Percentiles rank a stretch among this genome's conserved stretches.
Conservation (phyloP, 441 rosid species). For the Rhodomyrtus psidioides region DNA sequence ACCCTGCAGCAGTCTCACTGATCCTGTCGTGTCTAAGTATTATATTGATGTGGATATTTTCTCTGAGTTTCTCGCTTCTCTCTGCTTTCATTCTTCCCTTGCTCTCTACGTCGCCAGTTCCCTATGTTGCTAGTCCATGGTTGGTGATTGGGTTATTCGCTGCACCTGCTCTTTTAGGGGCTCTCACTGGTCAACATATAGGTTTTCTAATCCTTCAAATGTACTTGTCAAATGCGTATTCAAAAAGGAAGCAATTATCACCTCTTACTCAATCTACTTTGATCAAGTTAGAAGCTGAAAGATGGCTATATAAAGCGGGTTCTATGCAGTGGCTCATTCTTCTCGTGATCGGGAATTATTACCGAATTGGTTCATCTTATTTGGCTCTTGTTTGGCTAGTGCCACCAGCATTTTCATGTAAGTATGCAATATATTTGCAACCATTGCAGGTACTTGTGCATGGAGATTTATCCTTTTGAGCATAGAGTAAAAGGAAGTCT, state of each 20-base stretch:
- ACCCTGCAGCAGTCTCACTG: conserved; percentile 56
- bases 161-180: conserved; percentile 87
- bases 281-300: conserved; percentile 83
- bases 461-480: not conserved
- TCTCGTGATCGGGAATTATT: conserved; percentile 65
- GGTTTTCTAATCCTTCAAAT: conserved; percentile 50
- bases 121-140: conserved; percentile 83
- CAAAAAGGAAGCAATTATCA: conserved; percentile 44
- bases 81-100: conserved; percentile 67
- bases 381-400: conserved; percentile 82
- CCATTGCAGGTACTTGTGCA: not conserved
- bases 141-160: conserved; percentile 74
- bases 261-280: conserved; percentile 36
- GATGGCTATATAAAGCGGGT: conserved; percentile 92
- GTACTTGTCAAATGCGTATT: conserved; percentile 36
- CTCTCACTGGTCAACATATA: conserved; percentile 85
- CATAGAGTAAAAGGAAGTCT: conserved; percentile 2
- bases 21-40: conserved; percentile 60
- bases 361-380: conserved; percentile 70
- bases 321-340: conserved; percentile 82
- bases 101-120: conserved; percentile 66
- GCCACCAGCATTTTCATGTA: conserved; percentile 96
- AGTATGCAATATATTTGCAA: conserved; percentile 21
- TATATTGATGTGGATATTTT: conserved; percentile 61
- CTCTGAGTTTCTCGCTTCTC: conserved; percentile 59